Conservation (phyloP, 345 rosid genomes). For the Lenwebbia sp. region DNA sequence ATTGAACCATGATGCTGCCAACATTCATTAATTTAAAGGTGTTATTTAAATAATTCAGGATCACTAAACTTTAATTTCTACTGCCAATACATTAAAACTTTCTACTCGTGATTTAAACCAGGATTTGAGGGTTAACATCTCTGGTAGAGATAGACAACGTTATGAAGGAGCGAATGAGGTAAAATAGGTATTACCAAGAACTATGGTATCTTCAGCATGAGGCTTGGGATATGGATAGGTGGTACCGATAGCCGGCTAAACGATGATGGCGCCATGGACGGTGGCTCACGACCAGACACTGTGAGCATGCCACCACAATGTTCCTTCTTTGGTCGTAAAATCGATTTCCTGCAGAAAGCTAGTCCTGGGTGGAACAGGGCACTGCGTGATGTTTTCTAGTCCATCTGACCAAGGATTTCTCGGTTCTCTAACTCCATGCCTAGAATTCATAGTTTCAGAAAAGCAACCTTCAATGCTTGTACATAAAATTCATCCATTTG, state of each 20-base stretch:
- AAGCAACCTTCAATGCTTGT: not conserved
- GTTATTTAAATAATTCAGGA: not conserved
- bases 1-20: conserved; percentile 9
- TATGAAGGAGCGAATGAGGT: not conserved
- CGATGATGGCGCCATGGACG: conserved; percentile 15
- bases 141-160: not conserved
- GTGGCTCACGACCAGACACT: conserved; percentile 34
- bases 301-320: conserved; percentile 41
- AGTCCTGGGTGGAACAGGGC: conserved; percentile 1
- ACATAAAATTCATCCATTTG: not conserved
- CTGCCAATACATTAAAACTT: not conserved
- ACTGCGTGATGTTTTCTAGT: conserved; percentile 16
- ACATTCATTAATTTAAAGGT: not conserved
- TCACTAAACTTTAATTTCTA: not conserved
- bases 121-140: not conserved
- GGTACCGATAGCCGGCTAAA: not conserved
- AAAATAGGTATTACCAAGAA: not conserved
- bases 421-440: conserved; percentile 24
- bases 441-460: not conserved
- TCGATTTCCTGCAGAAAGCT: conserved; percentile 13
- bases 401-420: conserved; percentile 24
- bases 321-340: conserved; percentile 15
- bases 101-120: not conserved
- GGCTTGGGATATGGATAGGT: conserved; percentile 1
- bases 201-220: conserved; percentile 1